Base-by-base conservation (phyloP, 495 filamentous ascomycete genomes). In the Penicillium salamii region DNA sequence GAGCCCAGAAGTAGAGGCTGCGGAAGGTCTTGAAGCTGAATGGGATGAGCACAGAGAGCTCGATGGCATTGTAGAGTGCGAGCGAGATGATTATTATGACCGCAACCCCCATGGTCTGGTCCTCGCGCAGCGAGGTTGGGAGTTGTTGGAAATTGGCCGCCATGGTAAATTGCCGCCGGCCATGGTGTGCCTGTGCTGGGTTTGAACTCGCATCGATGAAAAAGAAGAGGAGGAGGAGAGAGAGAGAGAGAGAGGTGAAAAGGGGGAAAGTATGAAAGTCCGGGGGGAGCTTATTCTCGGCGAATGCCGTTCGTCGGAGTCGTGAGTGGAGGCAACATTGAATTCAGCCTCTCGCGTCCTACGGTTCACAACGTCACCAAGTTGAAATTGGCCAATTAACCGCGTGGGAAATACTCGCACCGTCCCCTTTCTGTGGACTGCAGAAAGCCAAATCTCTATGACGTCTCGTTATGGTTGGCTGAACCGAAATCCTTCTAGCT, bases 1-100 rank as follows among this genome's bases (percentile, higher is more conserved):
- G 57, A 8, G 68, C 59, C 69, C 72, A 76, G 49, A 76, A 77
- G 46, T 76, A 75, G 12, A 71, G 55, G 3, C 71, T 68, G 7
- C 44, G 52, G 21, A 63, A 61, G 13, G 59, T 64, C 28, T 65
- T 65, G 54, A 76, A 75, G 50, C 63, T 58, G 7, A 70, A 19
- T 44, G 62, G 67, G 35, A 73, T 69, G 14, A 63, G 59, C 1
- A 68, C 21, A 34, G 55, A 66, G 35, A 72, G 54, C 45, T 74
- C 69, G 32, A 69, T 50, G 8, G 66, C 62, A 45, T 72, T 67
- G 53, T 66, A 73, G 1, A 36, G 13, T 7, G 34, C 34, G 13
- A 36, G 4, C 14, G 34, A 18, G 17, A 36, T 36, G 14, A 36
- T 18, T n/a, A 36, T 19, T 7, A 36, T 19, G 5, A 36, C 17